A percentile compares a stretch with the other conserved stretches of the same genome.
Conservation (phyloP, 176 grass and related monocot species). For the Aegilops sharonensis region DNA sequence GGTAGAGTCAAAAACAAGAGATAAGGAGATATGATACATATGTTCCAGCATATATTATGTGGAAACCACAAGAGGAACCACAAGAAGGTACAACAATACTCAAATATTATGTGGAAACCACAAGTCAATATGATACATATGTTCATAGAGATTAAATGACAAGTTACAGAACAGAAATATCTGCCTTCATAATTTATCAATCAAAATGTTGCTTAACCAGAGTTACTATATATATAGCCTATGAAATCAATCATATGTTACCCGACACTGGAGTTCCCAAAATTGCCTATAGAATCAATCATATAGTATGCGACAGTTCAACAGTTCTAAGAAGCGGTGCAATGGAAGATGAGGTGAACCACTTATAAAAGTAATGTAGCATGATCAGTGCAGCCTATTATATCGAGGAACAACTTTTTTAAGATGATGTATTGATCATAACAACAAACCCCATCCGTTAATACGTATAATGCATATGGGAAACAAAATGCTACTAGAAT, state of each 20-base stretch:
- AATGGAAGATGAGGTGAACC: background rate
- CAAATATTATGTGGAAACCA: background rate
- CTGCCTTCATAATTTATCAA: background rate
- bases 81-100: background rate
- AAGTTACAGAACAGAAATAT: background rate
- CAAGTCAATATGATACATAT: background rate
- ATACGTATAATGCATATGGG: background rate
- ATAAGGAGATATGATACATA: too few species aligned
- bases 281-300: background rate
- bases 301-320: background rate
- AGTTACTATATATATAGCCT: background rate
- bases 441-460: background rate
- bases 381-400: constrained; percentile 1
- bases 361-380: background rate
- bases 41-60: too few species aligned
- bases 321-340: background rate
- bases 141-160: background rate
- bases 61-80: background rate
- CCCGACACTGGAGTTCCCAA: background rate
- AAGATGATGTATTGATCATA: background rate
- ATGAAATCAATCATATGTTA: background rate
- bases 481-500: background rate
- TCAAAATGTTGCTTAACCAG: background rate
- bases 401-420: too few species aligned
- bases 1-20: background rate